These are phyloP conservation scores for Begonia peltatifolia DNA, from an alignment of 306 rosid genomes.

Conservation along the genomic window DNA sequence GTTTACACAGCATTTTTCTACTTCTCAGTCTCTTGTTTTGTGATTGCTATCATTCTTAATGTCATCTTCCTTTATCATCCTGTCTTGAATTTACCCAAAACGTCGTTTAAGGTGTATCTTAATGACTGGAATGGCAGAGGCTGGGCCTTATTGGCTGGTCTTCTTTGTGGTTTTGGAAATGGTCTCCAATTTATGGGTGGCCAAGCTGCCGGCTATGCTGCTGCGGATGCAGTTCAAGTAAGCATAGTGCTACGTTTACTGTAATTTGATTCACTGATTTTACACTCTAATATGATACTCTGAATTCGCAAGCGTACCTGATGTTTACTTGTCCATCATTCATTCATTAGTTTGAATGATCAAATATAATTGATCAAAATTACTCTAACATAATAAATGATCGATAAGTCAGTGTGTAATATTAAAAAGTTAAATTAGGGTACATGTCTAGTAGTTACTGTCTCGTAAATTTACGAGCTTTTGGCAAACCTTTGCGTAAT, in stretches of 20 bases:
- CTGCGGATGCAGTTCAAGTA: conserved; percentile 97
- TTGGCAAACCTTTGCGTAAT: too few species aligned
- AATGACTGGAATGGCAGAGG: conserved; percentile 78
- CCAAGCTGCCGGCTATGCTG: conserved; percentile 97
- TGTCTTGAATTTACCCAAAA: conserved; percentile 50
- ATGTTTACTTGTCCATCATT: too few species aligned
- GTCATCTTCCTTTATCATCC: conserved; percentile 66
- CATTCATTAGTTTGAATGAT: too few species aligned
- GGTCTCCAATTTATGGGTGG: conserved; percentile 98
- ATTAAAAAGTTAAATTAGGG: too few species aligned
- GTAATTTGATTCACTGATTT: too few species aligned
- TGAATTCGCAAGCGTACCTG: too few species aligned
- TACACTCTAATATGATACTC: too few species aligned
- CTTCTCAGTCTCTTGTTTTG: conserved; percentile 66
- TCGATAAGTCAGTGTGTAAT: too few species aligned
- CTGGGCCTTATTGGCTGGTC: conserved; percentile 86
- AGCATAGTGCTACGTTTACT: conserved; percentile 3
- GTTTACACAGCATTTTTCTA: conserved; percentile 84
- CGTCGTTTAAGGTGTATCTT: conserved; percentile 62
- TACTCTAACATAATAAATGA: too few species aligned
- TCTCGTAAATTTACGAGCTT: too few species aligned
- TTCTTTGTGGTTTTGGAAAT: conserved; percentile 85
- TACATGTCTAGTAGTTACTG: too few species aligned
- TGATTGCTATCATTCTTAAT: conserved; percentile 54
- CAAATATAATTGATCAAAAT: too few species aligned